Evolutionary conservation across 257 asterid genomes (phyloP).

Genomic region (Craterostigma plantagineum): DNA sequence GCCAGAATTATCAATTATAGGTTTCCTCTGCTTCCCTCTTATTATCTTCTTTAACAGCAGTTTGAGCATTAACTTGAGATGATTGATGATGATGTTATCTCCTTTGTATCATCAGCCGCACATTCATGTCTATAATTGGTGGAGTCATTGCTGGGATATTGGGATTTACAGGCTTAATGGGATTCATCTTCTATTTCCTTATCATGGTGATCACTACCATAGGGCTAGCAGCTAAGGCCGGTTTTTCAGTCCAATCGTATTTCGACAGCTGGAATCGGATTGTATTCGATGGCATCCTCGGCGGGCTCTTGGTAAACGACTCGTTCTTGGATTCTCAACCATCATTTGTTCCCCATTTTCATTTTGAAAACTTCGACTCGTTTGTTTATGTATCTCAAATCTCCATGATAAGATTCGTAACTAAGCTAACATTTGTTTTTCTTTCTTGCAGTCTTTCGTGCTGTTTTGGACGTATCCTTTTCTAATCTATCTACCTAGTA

Average conservation of each 20-base stretch:
- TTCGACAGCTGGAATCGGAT: conserved; percentile 76
- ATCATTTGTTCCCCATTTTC: background rate
- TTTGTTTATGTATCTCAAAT: conserved; percentile 2
- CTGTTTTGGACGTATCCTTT: conserved; percentile 98
- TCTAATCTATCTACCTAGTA: conserved; percentile 4
- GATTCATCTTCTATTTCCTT: conserved; percentile 59
- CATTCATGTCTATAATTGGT: conserved; percentile 83
- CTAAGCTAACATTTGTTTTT: conserved; percentile 6
- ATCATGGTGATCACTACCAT: conserved; percentile 67
- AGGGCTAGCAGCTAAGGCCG: conserved; percentile 73
- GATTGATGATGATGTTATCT: too few species aligned
- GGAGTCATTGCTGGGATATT: conserved; percentile 73
- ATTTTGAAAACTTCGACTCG: background rate
- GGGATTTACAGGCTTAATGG: conserved; percentile 57
- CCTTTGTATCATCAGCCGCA: conserved; percentile 38
- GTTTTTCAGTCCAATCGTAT: conserved; percentile 48
- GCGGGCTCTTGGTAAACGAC: conserved; percentile 59
- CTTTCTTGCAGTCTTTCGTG: conserved; percentile 84
- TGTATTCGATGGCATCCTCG: conserved; percentile 55
- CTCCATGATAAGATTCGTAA: too few species aligned
- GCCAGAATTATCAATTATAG: conserved; percentile 49
- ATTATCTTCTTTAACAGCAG: background rate
- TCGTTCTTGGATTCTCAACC: background rate
- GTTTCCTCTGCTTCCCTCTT: conserved; percentile 15
- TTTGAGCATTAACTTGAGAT: too few species aligned